Base-by-base conservation (phyloP, 1,284 basidiomycete species). In the Irpex rosettiformis region DNA sequence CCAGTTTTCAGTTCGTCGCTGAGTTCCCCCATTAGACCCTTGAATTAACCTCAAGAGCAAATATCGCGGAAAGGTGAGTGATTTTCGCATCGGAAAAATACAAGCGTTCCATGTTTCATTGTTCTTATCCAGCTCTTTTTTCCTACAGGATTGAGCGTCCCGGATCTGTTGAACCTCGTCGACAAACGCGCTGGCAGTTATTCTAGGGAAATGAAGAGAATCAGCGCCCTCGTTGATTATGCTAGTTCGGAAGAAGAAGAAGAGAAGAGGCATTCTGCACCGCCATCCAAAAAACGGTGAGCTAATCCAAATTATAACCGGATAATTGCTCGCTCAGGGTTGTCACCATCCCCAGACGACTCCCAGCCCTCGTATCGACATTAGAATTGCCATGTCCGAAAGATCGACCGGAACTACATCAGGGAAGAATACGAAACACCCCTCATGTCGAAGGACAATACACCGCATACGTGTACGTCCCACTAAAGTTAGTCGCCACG, bases 401-500 rank as follows among this genome's bases (percentile, higher is more conserved):
- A 6, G 88, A 91, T 67, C 73, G 89, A 64, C 90, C 91, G 2
- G 72, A 82, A 3, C 72, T 83, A 8, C 91, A 94, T 67, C 90
- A 93, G 73, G 92, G 92, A 13, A 81, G 93, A n/a, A 75, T 77
- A 54, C 82, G 92, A n/a, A 77, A 82, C 0, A 77, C 74, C 0
- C 89, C 91, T 0, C 89, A 93, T 66, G 81, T 91, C 8, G 88
- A 92, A 27, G 93, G 92, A 0, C 90, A 93, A 69, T 93, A 83
- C 68, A 83, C 86, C 1, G 78, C 86, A 13, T 84, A 93, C 73
- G 79, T 93, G 58, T 94, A 89, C 68, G 77, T 91, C 8, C 81
- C 86, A 2, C 66, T 92, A 55, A 61, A 69, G 22, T 58, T 90
- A 27, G 70, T 75, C 13, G 72, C 64, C 42, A 69, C 66, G 29